phyloP scores from a whole-genome alignment of 2,329 filamentous ascomycete genomes.

The Grosmannia penicillata region DNA sequence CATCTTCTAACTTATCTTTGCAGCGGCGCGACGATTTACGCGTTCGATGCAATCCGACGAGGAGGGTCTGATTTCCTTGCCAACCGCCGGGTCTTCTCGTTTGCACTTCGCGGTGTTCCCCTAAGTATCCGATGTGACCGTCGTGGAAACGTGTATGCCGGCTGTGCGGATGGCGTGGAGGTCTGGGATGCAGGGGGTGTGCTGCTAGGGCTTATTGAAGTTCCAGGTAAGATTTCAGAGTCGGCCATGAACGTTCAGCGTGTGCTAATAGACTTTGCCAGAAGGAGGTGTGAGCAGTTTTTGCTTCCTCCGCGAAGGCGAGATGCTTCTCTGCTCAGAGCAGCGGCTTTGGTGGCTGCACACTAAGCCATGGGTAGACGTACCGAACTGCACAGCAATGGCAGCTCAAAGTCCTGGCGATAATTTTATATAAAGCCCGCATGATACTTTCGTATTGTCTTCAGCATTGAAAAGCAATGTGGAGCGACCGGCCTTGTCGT shows the following conservation, averaged over 20 bases:
- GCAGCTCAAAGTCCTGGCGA: no score
- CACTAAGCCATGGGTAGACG: constrained; percentile 10
- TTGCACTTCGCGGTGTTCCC: constrained; percentile 29
- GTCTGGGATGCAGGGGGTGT: constrained; percentile 29
- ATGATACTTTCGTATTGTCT: no score
- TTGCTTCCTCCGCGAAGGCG: constrained; percentile 25
- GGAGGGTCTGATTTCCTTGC: constrained; percentile 24
- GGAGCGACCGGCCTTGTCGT: no score
- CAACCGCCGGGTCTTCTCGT: constrained; percentile 37
- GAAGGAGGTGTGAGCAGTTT: constrained; percentile 27
- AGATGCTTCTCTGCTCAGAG: constrained; percentile 32
- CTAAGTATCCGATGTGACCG: constrained; percentile 25
- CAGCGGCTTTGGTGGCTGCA: constrained; percentile 28
- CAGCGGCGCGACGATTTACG: constrained; percentile 26
- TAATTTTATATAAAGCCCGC: no score
- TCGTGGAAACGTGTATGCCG: constrained; percentile 30
- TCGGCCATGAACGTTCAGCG: no score
- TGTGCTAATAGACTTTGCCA: no score
- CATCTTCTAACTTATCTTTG: neutral
- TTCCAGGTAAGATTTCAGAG: constrained; percentile 20
- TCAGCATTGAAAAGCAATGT: no score
- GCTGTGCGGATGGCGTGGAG: constrained; percentile 33
- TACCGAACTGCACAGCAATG: neutral
- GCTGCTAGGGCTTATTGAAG: constrained; percentile 25
- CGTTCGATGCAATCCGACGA: constrained; percentile 28